Percentiles rank a stretch among this genome's conserved stretches.
Conservation (phyloP, 2,329 filamentous ascomycete genomes). For the Hypoxylon sp. region DNA sequence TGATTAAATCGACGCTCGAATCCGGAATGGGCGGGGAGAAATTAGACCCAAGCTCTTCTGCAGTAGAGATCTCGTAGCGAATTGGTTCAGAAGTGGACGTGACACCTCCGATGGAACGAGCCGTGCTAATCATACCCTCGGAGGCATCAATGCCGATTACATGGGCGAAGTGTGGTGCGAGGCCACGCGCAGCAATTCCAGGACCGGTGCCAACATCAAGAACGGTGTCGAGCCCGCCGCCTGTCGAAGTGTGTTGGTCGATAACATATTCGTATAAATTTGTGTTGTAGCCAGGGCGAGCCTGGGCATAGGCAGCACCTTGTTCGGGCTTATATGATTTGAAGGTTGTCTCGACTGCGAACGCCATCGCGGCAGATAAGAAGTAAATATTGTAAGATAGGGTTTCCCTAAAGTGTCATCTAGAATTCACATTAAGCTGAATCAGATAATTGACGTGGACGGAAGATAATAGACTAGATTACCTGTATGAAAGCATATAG, state of each 20-base stretch:
- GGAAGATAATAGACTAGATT: neutral
- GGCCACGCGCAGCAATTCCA: constrained; percentile 14
- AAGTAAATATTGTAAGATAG: neutral
- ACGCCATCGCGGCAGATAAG: neutral
- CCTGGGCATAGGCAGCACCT: constrained; percentile 8
- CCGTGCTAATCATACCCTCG: constrained; percentile 25
- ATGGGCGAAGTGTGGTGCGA: constrained; percentile 19
- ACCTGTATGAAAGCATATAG: neutral
- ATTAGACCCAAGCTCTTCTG: constrained; percentile 25
- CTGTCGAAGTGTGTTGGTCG: constrained; percentile 11
- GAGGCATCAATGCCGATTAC: constrained; percentile 24
- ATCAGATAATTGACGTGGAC: neutral
- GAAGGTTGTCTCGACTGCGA: constrained; percentile 13
- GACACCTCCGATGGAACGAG: constrained; percentile 17
- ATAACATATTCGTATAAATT: constrained; percentile 9
- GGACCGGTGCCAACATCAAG: constrained; percentile 17
- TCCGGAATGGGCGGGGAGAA: constrained; percentile 13
- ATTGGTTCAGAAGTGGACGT: constrained; percentile 19
- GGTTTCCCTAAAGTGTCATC: neutral
- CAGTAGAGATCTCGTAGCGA: constrained; percentile 22
- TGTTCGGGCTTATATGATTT: constrained; percentile 20
- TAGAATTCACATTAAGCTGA: neutral
- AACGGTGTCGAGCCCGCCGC: constrained; percentile 18
- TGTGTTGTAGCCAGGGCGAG: constrained; percentile 4
- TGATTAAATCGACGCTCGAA: constrained; percentile 19